A percentile compares a stretch with the other conserved stretches of the same genome.
Evolutionary conservation across 371 early-diverging fungal genomes (phyloP).

Genomic region (Rhizopus sp.): DNA sequence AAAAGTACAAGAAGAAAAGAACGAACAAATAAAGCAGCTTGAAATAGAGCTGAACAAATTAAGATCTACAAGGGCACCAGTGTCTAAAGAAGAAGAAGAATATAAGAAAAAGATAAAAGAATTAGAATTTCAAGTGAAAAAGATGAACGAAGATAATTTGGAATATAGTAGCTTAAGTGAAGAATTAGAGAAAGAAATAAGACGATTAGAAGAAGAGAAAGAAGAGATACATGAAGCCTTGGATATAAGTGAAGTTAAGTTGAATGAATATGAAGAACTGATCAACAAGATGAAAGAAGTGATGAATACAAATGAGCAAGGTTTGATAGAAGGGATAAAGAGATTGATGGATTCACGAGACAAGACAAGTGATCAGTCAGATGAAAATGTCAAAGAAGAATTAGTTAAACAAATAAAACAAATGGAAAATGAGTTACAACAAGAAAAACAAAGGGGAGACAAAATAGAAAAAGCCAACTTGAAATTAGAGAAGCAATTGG

Average conservation of each 20-base stretch:
- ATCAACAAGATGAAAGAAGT: constrained; percentile 10
- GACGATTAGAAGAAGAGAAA: constrained; percentile 27
- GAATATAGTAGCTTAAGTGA: constrained; percentile 33
- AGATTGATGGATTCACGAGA: constrained; percentile 5
- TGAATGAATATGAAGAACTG: constrained; percentile 4
- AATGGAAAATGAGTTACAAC: constrained; percentile 2
- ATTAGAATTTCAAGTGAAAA: too few relatives aligned
- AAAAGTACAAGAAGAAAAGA: neutral
- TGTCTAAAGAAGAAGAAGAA: neutral
- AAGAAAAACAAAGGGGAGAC: constrained; percentile 14
- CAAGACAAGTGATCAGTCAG: constrained; percentile 6
- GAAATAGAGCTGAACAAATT: neutral
- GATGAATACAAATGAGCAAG: constrained; percentile 6
- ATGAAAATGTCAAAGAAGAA: constrained; percentile 9
- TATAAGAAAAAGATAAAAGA: too few relatives aligned
- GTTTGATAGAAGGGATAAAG: constrained; percentile 1
- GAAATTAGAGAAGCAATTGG: constrained; percentile 21
- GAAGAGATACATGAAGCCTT: constrained; percentile 20
- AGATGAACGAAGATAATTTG: constrained; percentile 31
- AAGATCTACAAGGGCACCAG: neutral
- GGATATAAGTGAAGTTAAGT: constrained; percentile 16
- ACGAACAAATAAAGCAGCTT: neutral
- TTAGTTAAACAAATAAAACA: constrained; percentile 7
- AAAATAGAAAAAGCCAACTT: constrained; percentile 9
- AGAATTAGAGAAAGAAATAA: constrained; percentile 38